A percentile compares a stretch with the other conserved stretches of the same genome.
Evolutionary conservation across 2,329 filamentous ascomycete species (phyloP).

Genomic region (Capronia coronata): DNA sequence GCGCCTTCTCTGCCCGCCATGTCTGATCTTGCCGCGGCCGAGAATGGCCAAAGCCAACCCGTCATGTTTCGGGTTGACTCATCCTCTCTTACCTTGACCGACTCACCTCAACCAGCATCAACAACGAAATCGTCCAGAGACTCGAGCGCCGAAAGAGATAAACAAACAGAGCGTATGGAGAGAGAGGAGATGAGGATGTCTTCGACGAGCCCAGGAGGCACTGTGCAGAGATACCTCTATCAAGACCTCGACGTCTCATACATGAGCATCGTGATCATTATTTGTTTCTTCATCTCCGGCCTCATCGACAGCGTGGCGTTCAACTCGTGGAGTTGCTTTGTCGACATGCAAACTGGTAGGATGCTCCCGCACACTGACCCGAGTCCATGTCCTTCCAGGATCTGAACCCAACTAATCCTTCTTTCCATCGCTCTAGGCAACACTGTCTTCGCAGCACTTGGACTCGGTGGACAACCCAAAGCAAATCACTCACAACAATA

Average conservation of each 20-base stretch:
- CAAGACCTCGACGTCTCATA: conserved; percentile 23
- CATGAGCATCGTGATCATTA: conserved; percentile 28
- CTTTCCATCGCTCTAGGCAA: conserved; percentile 37
- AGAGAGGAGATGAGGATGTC: conserved; percentile 5
- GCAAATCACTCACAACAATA: conserved; percentile 37
- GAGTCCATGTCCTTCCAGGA: neutral
- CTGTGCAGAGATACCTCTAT: conserved; percentile 14
- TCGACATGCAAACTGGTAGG: conserved; percentile 45
- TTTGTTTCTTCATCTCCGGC: conserved; percentile 40
- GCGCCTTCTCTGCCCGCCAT: neutral
- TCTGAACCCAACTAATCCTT: neutral
- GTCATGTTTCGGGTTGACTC: conserved; percentile 4
- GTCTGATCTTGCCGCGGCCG: conserved; percentile 3
- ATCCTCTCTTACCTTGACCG: conserved; percentile 15
- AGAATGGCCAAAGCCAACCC: conserved; percentile 3
- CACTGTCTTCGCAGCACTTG: conserved; percentile 40
- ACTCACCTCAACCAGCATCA: conserved; percentile 2
- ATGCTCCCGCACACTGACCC: neutral
- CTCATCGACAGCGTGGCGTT: conserved; percentile 43
- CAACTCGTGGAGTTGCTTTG: conserved; percentile 44
- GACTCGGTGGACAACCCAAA: conserved; percentile 37
- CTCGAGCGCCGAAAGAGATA: neutral
- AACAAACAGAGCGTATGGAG: neutral
- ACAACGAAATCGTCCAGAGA: neutral
- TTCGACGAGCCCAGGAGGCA: conserved; percentile 1